phyloP scores from a whole-genome alignment of 257 asterid species.

The Salvia rosmarinus region DNA sequence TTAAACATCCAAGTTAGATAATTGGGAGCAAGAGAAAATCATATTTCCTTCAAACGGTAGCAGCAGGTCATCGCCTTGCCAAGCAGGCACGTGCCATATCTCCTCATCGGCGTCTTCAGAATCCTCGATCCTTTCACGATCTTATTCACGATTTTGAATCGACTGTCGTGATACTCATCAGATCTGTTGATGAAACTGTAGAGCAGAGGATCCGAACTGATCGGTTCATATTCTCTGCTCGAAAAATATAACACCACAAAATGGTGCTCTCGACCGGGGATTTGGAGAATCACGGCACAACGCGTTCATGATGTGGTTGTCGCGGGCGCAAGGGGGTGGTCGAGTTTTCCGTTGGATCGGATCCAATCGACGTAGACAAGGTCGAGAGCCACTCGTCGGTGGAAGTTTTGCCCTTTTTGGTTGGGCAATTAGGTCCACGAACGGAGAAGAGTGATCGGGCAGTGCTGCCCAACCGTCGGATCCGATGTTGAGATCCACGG shows the following conservation, averaged over 20 bases:
- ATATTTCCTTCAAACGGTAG: too few species aligned
- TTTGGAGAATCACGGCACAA: slow-evolving; percentile 80
- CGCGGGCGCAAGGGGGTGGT: slow-evolving; percentile 69
- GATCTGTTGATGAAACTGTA: slow-evolving; percentile 68
- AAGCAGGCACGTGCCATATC: slow-evolving; percentile 74
- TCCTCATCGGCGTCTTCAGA: slow-evolving; percentile 83
- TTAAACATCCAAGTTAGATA: too few species aligned
- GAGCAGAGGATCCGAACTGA: slow-evolving; percentile 57
- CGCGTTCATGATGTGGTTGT: slow-evolving; percentile 67
- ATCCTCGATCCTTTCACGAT: slow-evolving; percentile 95
- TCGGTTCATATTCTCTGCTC: slow-evolving; percentile 51
- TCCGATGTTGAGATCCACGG: slow-evolving; percentile 72
- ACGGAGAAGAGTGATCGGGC: slow-evolving; percentile 73
- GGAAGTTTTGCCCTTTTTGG: slow-evolving; percentile 59
- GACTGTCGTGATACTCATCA: slow-evolving; percentile 61
- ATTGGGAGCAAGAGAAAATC: too few species aligned
- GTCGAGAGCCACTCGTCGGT: slow-evolving; percentile 71
- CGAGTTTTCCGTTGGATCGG: slow-evolving; percentile 72
- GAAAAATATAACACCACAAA: slow-evolving; percentile 85
- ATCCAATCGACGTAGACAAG: slow-evolving; percentile 96
- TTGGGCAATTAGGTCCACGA: slow-evolving; percentile 71
- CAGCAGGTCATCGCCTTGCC: slow-evolving; percentile 81
- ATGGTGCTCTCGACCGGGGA: slow-evolving; percentile 87
- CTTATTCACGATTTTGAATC: slow-evolving; percentile 84
- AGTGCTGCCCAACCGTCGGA: slow-evolving; percentile 96